Evolutionary conservation across 164 flowering plant species (phyloP).

Genomic region (Nelumbo lutea): DNA sequence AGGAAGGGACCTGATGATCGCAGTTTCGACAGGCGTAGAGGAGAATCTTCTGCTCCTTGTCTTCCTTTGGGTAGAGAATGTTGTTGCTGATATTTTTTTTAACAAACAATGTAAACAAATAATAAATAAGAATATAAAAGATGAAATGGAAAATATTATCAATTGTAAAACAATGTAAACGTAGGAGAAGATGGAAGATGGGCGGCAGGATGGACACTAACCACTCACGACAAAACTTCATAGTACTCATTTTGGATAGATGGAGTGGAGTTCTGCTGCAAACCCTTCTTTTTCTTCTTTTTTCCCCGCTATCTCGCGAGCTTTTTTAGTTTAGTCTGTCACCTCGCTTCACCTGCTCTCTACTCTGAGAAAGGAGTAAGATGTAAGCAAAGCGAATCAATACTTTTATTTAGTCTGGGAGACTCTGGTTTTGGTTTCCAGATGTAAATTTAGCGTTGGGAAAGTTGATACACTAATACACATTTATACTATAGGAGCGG

Average conservation of each 20-base stretch:
- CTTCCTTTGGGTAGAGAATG: constrained; percentile 87
- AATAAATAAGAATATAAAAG: not conserved
- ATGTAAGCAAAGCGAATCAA: too few species aligned
- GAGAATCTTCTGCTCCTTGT: constrained; percentile 71
- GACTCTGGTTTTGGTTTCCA: too few species aligned
- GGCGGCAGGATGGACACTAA: constrained; percentile 11
- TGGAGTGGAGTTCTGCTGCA: too few species aligned
- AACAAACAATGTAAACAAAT: not conserved
- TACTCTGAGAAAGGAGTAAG: too few species aligned
- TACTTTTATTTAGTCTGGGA: too few species aligned
- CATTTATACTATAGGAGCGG: too few species aligned
- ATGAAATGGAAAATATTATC: not conserved
- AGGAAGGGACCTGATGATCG: constrained; percentile 63
- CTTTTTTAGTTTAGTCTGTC: too few species aligned
- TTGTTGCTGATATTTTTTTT: constrained; percentile 53
- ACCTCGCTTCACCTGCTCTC: too few species aligned
- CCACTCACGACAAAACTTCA: constrained; percentile 98
- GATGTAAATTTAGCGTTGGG: too few species aligned
- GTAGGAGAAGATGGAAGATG: not conserved
- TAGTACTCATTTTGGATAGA: constrained; percentile 71
- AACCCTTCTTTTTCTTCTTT: too few species aligned
- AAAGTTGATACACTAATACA: too few species aligned
- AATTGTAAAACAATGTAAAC: not conserved
- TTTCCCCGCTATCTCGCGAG: too few species aligned
- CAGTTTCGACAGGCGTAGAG: constrained; percentile 90